Conservation (phyloP, 768 basidiomycete species). For the Podaxis carcinomalis region DNA sequence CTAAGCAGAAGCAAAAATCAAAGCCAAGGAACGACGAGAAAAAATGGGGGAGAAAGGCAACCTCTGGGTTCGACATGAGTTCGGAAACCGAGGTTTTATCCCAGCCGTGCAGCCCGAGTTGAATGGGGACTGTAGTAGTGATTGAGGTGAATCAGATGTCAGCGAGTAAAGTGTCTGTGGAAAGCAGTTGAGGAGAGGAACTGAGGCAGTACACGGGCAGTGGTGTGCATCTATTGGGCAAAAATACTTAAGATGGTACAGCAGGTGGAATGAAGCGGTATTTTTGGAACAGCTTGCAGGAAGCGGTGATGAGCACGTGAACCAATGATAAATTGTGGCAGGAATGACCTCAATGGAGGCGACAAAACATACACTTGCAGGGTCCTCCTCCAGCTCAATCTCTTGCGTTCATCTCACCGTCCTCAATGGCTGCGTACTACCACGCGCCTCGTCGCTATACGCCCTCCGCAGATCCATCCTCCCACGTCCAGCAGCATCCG, state of each 20-base stretch:
- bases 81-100: background rate
- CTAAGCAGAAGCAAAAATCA: no score
- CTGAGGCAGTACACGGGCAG: background rate
- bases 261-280: background rate
- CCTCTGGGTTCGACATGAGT: background rate
- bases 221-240: background rate
- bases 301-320: background rate
- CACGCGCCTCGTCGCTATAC: background rate
- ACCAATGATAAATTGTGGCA: background rate
- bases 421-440: slow-evolving; percentile 1
- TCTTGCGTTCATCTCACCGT: background rate
- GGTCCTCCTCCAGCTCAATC: background rate
- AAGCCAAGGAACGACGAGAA: background rate
- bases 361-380: background rate
- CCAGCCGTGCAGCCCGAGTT: background rate
- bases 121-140: background rate
- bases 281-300: background rate
- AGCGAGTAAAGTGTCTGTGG: background rate
- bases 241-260: background rate
- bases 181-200: background rate
- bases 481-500: background rate
- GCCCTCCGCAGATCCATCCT: background rate
- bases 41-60: background rate
- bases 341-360: background rate
- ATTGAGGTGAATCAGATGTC: background rate